Base-by-base conservation (phyloP, 2,329 filamentous ascomycete species). In the Arthrobotrys conoides region DNA sequence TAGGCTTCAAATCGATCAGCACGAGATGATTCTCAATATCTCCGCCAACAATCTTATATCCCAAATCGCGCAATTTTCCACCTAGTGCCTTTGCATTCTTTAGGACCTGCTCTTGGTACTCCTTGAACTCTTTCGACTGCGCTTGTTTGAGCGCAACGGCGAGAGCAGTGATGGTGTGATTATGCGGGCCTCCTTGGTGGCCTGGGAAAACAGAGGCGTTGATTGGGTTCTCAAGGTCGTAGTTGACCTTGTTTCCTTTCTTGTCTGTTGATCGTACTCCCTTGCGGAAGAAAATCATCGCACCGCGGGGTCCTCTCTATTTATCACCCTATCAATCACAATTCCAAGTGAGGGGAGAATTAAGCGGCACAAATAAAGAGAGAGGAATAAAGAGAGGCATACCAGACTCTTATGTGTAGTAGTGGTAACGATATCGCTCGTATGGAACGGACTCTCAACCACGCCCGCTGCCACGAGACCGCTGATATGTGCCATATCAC, bases 1-100 rank as follows among this genome's bases (percentile, higher is more conserved):
- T 92, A 44, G 93, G 90, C 87, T 97, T 97, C 64, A 99, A 89
- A 85, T 99, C 96, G 61, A 96, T 88, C 18, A 99, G 89, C 10
- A 99, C 92, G 80, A 99, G 91, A 86, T 99, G 96, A 87, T 97
- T 98, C 87, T 99, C 96, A 27, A 96, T 99, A 81, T 96, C 96
- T 82, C 93, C 94, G 71, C 92, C 93, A 80, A 99, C 96, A 80
- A 99, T 90, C 84, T 91, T 92, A 88, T 97, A 97, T 55, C 92
- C 93, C 12, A 94, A 88, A 1, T 91, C 91, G 84, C 91, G 92
- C 82, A 91, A 90, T 84, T 94, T 93, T 71, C 88, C 87, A 30
- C 93, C 93, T 57, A 98, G 91, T 2, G 94, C 91, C 86, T 97
- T 93, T 64, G 96, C 92, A 84, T 99, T 99, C 85, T 91, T 89